Conservation (phyloP, 2,329 filamentous ascomycete species). For the Calonectria crousiana region DNA sequence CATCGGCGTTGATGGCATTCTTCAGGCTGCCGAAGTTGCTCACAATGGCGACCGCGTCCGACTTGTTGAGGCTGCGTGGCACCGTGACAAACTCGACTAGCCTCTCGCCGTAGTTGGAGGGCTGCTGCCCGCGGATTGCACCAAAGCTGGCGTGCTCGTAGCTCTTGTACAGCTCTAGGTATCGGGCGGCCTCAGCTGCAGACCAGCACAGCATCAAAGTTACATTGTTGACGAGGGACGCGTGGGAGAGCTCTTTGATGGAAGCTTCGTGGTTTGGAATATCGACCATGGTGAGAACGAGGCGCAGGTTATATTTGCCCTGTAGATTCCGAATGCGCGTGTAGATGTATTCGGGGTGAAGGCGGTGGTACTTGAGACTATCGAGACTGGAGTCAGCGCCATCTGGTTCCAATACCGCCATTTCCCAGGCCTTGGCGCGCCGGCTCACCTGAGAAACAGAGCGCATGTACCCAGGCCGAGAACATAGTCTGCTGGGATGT, state of each 20-base stretch:
- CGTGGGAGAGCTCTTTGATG: conserved; percentile 91
- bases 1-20: conserved; percentile 87
- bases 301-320: conserved; percentile 86
- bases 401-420: background rate
- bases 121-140: conserved; percentile 87
- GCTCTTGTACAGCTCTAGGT: conserved; percentile 94
- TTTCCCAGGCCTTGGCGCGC: background rate
- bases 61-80: conserved; percentile 91
- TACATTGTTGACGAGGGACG: conserved; percentile 90
- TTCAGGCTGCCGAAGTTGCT: conserved; percentile 91
- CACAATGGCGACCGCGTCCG: conserved; percentile 90
- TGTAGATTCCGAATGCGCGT: conserved; percentile 87
- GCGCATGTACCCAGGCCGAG: conserved; percentile 89
- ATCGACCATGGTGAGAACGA: conserved; percentile 92
- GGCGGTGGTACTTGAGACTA: conserved; percentile 92
- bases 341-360: conserved; percentile 98
- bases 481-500: conserved; percentile 95
- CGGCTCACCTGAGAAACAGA: conserved; percentile 78
- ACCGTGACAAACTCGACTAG: conserved; percentile 94
- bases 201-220: conserved; percentile 96
- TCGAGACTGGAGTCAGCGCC: background rate
- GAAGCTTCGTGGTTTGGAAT: conserved; percentile 94
- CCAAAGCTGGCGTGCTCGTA: conserved; percentile 87
- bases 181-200: conserved; percentile 91
- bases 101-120: conserved; percentile 85